Base-by-base conservation (phyloP, 306 rosid genomes). In the Malus sylvestris region DNA sequence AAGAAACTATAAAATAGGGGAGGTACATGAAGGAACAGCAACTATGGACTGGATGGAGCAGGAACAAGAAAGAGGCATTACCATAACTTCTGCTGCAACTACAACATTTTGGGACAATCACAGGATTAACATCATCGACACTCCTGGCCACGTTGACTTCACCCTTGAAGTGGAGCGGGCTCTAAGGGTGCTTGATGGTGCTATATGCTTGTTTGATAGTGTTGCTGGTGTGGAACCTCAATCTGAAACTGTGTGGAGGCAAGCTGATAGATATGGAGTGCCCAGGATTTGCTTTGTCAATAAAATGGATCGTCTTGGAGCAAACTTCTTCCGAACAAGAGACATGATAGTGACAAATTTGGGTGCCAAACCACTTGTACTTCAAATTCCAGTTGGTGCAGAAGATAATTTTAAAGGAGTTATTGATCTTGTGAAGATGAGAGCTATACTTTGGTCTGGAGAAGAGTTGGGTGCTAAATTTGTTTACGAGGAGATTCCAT, bases 31-130 rank as follows among this genome's bases (percentile, higher is more conserved):
- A 79, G 99, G 97, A 78, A 90, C 97, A 14, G 97, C 97, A 8
- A 95, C 99, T 8, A 92, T 95, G 99, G 99, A 92, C 74, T 95
- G 97, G 99, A 95, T 95, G 99, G 97, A 95, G 76, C 99, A 95
- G 77, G 99, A 95, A 76, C 97, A 95, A 82, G 99, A 95, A 83
- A 83, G 97, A 84, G 99, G 99, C 79, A 95, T 95, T 82, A 95
- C 99, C 71, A 95, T 95, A 72, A 95, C 98, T 59, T 95, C 98
- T 58, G 98, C 98, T 80, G 98, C 98, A 46, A 95, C 98, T 55
- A 95, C 98, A 51, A 92, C 98, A 38, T 92, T 90, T 76, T 95
- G 98, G 98, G 55, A 95, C 78, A 92, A 95, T 61, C 98, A 95
- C 76, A 80, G 97, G 40, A 90, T 95, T 82, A 95, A 95, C 88